Evolutionary conservation across 495 filamentous ascomycete species (phyloP).

Genomic region (Thermothielavioides terrestris): DNA sequence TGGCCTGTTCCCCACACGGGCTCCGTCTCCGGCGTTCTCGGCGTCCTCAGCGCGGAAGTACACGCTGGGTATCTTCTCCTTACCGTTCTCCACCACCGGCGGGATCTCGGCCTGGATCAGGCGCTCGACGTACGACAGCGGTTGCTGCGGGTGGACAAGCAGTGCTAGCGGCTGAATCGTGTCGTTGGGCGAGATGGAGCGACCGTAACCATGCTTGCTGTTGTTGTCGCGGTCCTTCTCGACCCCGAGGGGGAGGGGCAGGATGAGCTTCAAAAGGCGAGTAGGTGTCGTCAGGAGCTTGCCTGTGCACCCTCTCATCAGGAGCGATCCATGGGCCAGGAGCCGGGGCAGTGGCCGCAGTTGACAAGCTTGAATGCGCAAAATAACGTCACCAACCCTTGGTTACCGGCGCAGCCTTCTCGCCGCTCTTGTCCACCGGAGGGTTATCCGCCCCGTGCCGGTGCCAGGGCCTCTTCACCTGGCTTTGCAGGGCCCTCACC

Average conservation of each 20-base stretch:
- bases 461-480: slow-evolving; percentile 55
- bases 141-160: slow-evolving; percentile 85
- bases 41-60: slow-evolving; percentile 75
- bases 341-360: background rate
- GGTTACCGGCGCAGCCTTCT: slow-evolving; percentile 47
- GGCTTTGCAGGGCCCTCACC: slow-evolving; percentile 23
- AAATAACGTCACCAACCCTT: slow-evolving; percentile 44
- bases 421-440: slow-evolving; percentile 36
- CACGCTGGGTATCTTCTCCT: slow-evolving; percentile 60
- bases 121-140: slow-evolving; percentile 83
- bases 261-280: slow-evolving; percentile 76
- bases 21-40: slow-evolving; percentile 53
- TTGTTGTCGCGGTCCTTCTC: slow-evolving; percentile 46
- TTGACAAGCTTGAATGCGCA: background rate
- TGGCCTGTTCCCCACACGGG: slow-evolving; percentile 29
- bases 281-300: slow-evolving; percentile 88
- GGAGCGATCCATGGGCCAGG: background rate
- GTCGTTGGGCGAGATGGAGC: slow-evolving; percentile 40
- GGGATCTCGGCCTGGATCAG: slow-evolving; percentile 86
- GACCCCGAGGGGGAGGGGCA: slow-evolving; percentile 61
- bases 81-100: slow-evolving; percentile 50
- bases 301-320: slow-evolving; percentile 41
- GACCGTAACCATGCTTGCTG: slow-evolving; percentile 28
- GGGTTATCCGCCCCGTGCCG: slow-evolving; percentile 54
- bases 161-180: slow-evolving; percentile 77